Base-by-base conservation (phyloP, 495 filamentous ascomycete species). In the Apiosordaria backusii region DNA sequence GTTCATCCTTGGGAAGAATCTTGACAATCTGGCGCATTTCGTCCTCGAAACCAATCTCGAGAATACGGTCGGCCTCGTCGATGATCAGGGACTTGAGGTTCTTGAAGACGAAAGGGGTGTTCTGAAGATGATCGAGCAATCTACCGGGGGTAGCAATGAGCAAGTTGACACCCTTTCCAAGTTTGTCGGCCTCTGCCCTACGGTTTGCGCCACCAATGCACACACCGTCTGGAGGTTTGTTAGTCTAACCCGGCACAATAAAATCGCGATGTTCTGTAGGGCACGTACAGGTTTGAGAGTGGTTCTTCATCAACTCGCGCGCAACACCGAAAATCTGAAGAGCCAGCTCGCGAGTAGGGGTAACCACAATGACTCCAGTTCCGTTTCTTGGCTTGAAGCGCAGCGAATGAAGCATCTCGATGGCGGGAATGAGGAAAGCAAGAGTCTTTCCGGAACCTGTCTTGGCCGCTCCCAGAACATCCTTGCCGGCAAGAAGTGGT, bases 1-100 rank as follows among this genome's bases (percentile, higher is more conserved):
- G 83, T 64, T 94, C 90, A 45, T 93, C 89, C 66, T 87, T 87
- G 25, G 95, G 95, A 18, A 99, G 82, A 61, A 99, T 96, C 81
- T 97, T 97, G 75, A 98, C 86, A 71, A 99, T 96, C 76, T 97
- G 92, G 60, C 92, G 86, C 92, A 97, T 97, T 77, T 99, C 95
- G 71, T 98, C 96, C 73, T 99, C 95, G 82, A 99, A 99, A 67
- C 95, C 95, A 65, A 97, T 90, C 80, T 99, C 95, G 29, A 99
- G 81, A 66, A 97, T 98, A 57, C 93, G 87, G 72, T 97, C 93
- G 22, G 94, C 93, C 75, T 97, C 93, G 72, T 97, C 92, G 67
- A 97, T 95, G 50, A 98, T 85, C 7, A 99, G 80, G 5, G 91
- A 74, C 25, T 73, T 73, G 24, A 97, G 75, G 76, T 98, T 97